phyloP scores from a whole-genome alignment of 306 rosid species.

The Cajanus cajan region DNA sequence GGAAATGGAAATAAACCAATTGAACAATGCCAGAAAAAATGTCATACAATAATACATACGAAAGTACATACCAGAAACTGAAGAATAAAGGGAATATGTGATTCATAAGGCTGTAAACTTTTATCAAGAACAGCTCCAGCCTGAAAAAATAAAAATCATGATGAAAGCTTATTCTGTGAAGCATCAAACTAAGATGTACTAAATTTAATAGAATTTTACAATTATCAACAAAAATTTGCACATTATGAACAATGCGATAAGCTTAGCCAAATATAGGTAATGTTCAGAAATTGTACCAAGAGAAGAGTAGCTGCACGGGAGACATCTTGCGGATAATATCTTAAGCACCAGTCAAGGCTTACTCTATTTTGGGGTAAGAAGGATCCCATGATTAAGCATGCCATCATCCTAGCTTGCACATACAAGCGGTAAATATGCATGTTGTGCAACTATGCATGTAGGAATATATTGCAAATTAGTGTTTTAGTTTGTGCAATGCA shows the following conservation, averaged over 20 bases:
- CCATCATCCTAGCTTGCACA: constrained; percentile 18
- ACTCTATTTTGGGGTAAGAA: constrained; percentile 15
- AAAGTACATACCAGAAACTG: constrained; percentile 53
- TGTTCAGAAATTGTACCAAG: constrained; percentile 55
- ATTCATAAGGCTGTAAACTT: constrained; percentile 85
- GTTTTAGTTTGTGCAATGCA: no score
- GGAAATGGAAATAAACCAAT: background rate
- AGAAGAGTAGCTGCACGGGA: constrained; percentile 89
- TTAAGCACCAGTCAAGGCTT: constrained; percentile 67
- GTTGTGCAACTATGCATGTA: constrained; percentile 15
- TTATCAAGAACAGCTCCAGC: constrained; percentile 68
- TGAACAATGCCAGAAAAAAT: background rate
- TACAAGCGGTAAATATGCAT: constrained; percentile 1
- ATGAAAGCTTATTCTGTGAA: constrained; percentile 13
- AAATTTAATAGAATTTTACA: constrained; percentile 22
- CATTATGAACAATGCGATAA: constrained; percentile 12
- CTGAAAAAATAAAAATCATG: constrained; percentile 47
- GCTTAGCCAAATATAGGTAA: background rate
- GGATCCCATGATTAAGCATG: constrained; percentile 31
- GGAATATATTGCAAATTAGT: constrained; percentile 18
- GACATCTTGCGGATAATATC: constrained; percentile 91
- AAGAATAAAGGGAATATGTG: constrained; percentile 83
- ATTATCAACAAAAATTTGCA: constrained; percentile 11
- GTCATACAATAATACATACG: background rate
- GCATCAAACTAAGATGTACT: constrained; percentile 16